Evolutionary conservation across 2,329 filamentous ascomycete genomes (phyloP), one percentile per base, ranked within the genome.

Genomic region (Lachnellula arida): DNA sequence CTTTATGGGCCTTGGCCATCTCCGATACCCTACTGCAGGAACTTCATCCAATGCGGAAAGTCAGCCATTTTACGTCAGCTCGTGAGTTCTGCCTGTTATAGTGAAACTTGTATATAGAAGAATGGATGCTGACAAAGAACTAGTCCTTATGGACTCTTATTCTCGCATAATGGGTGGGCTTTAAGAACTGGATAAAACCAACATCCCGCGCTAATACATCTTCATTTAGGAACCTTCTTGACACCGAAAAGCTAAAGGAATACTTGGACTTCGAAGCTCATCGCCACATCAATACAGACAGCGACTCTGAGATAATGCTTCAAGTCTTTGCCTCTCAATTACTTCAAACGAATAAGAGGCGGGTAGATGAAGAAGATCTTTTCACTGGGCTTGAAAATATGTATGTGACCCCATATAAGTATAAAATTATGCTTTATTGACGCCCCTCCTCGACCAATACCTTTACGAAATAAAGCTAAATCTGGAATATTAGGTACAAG

Each of bases 41-140:
- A 92, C 85, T 68, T 87, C 86, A 61, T 82, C 82, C 55, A 91
- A 89, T 67, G 84, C 89, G 5, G 89, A 95, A 72, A 88, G 88
- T 5, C 90, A 96, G 73, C 91, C 91, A 0, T 94, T 95, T 72
- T 95, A 92, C 69, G 89, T 91, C 65, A 94, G 94, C 75, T 81
- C 80, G 53, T 88, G 91, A 60, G 39, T 42, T 19, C n/a, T 15
- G n/a, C n/a, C 39, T 15, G 7, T 15, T n/a, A 8, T 5, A 14
- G n/a, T n/a, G n/a, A 42, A 14, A 19, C 2, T 5, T 7, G 9
- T 15, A 42, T 42, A 8, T n/a, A n/a, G n/a, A n/a, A n/a, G n/a
- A 12, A 17, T 15, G 39, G 9, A 42, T 42, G 2, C 39, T 42
- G 39, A 42, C 11, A 7, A 19, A 42, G 12, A 3, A 8, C 17